Evolutionary conservation across 345 rosid species (phyloP).

Genomic region (Limnanthes douglasii): DNA sequence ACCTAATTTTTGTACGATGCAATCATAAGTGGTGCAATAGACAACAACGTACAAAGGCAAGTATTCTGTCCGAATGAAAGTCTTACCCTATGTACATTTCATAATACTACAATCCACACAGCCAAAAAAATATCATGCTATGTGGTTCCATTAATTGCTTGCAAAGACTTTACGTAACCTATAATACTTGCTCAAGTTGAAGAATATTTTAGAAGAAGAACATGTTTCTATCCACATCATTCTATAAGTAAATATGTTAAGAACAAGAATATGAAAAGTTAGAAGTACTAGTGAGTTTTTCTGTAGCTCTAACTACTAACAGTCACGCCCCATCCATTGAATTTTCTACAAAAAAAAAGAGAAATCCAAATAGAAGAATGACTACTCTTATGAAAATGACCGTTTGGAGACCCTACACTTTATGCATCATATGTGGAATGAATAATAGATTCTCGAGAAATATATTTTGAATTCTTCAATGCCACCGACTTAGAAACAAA

Average conservation of each 20-base stretch:
- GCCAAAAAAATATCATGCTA: slow-evolving; percentile 91
- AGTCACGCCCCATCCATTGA: slow-evolving; percentile 77
- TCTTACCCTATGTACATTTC: slow-evolving; percentile 92
- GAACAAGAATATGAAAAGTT: slow-evolving; percentile 11
- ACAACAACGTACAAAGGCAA: slow-evolving; percentile 68
- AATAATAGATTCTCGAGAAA: slow-evolving; percentile 43
- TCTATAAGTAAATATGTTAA: slow-evolving; percentile 6
- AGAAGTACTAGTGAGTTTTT: slow-evolving; percentile 49
- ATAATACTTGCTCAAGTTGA: slow-evolving; percentile 21
- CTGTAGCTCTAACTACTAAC: slow-evolving; percentile 54
- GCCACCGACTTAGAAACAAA: slow-evolving; percentile 50
- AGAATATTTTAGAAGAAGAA: slow-evolving; percentile 7
- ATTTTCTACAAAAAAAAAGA: slow-evolving; percentile 81
- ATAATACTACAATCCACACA: slow-evolving; percentile 83
- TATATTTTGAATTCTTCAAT: slow-evolving; percentile 40
- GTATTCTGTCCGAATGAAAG: slow-evolving; percentile 34
- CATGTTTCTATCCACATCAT: neutral
- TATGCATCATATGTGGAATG: slow-evolving; percentile 38
- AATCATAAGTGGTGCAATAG: slow-evolving; percentile 56
- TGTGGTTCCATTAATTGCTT: slow-evolving; percentile 53
- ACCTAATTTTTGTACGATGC: slow-evolving; percentile 77
- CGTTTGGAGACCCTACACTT: slow-evolving; percentile 26
- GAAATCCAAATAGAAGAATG: slow-evolving; percentile 80
- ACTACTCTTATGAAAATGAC: slow-evolving; percentile 58
- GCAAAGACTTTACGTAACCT: slow-evolving; percentile 87